Base-by-base conservation (phyloP, 2,329 filamentous ascomycete species). In the Aspergillus terreus region DNA sequence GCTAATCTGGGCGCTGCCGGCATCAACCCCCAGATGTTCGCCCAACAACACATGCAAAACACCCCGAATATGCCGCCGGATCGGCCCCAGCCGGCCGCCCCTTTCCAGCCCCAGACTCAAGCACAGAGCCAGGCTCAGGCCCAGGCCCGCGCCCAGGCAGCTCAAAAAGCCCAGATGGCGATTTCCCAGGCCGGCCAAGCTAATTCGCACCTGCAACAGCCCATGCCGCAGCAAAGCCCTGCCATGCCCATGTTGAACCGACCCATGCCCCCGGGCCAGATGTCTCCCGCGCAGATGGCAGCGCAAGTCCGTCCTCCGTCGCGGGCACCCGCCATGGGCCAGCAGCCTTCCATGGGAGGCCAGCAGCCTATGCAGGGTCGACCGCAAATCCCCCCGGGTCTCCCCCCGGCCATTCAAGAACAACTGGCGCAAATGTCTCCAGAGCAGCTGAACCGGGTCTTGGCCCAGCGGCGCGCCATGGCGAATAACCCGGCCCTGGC, bases 131-230 rank as follows among this genome's bases (percentile, higher is more conserved):
- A 71, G 53, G 68, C 67, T 6, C 71, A 71, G 53, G 68, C 67
- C 7, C 69, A 72, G 25, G 65, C 70, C 52, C 71, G 71, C 44
- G 68, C 70, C 6, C 71, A 75, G 55, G 74, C 69, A 36, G 74
- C 73, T 11, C 69, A 72, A 49, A 74, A 76, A 50, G 71, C 71
- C 23, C 72, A 78, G 54, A 73, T 77, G 55, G 68, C 72, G 58
- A 70, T 75, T 67, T 67, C 53, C 62, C 73, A 67, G 70, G 74
- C 53, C 70, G 79, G 64, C 59, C 75, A 62, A 73, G 76, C 51
- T 68, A 65, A 61, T 50, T 55, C 67, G 15, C 71, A 74, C 51
- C 59, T 69, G 36, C 67, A 69, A 15, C 66, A 70, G 41, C 63
- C 71, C 56, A 60, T 73, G 57, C 46, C 70, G 50, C 70, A 76